Evolutionary conservation across 306 rosid genomes (phyloP).

Genomic region (Pueraria montana): DNA sequence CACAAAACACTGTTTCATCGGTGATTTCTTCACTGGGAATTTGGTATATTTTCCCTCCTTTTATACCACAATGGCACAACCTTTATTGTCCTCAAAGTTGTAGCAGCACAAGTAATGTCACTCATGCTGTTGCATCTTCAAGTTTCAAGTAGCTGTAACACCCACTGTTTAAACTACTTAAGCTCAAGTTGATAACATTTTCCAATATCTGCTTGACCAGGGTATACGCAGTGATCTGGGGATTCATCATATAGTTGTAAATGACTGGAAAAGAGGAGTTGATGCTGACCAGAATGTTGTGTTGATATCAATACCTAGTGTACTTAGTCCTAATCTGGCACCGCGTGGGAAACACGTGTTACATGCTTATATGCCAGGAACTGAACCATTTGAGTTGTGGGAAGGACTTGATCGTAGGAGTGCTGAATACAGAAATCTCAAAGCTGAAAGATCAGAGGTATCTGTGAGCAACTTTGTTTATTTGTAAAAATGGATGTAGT

Average conservation of each 20-base stretch:
- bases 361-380: constrained; percentile 95
- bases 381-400: constrained; percentile 90
- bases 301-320: constrained; percentile 91
- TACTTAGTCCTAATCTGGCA: constrained; percentile 80
- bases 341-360: constrained; percentile 87
- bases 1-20: background rate
- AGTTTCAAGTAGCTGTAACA: constrained; percentile 4
- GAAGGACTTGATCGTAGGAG: constrained; percentile 86
- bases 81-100: background rate
- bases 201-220: constrained; percentile 51
- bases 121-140: constrained; percentile 19
- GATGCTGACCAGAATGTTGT: constrained; percentile 97
- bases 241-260: constrained; percentile 94
- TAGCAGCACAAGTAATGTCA: constrained; percentile 3
- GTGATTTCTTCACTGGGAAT: constrained; percentile 14
- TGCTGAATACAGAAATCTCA: constrained; percentile 81
- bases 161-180: constrained; percentile 1
- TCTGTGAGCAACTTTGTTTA: no score
- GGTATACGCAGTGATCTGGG: constrained; percentile 74
- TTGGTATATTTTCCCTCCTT: constrained; percentile 3
- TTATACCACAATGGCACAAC: background rate
- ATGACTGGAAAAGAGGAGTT: constrained; percentile 95
- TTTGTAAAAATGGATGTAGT: no score
- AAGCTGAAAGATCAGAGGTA: constrained; percentile 91
- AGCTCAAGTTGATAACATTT: constrained; percentile 15